A percentile compares a stretch with the other conserved stretches of the same genome.
phyloP scores from a whole-genome alignment of 2,329 filamentous ascomycete genomes.

The Botryotinia globosa region DNA sequence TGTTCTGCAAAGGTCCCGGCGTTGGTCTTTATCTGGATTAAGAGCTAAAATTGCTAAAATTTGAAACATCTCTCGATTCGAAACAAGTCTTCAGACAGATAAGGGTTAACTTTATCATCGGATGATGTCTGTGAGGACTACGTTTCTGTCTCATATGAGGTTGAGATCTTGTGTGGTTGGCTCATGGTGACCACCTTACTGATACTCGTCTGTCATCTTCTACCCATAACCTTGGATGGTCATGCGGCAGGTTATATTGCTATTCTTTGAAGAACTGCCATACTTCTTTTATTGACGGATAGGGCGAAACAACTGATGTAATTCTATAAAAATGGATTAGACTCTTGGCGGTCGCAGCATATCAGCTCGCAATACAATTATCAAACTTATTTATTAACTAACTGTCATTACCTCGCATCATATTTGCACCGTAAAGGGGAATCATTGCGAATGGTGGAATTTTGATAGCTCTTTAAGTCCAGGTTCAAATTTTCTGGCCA shows the following conservation, averaged over 20 bases:
- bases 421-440: not conserved
- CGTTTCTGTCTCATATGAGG: not conserved
- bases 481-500: not conserved
- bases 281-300: too few relatives aligned
- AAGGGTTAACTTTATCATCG: not conserved
- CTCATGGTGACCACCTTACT: not conserved
- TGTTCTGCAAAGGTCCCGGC: not conserved
- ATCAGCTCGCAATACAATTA: not conserved
- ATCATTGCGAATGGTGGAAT: not conserved
- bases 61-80: slow-evolving; percentile 4
- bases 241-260: not conserved
- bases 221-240: not conserved
- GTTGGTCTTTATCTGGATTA: not conserved
- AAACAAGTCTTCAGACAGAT: not conserved
- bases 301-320: not conserved
- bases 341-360: not conserved
- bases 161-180: not conserved
- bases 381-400: not conserved
- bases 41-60: not conserved
- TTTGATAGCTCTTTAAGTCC: not conserved
- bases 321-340: too few relatives aligned
- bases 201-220: not conserved
- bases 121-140: not conserved
- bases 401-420: not conserved
- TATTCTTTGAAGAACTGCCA: not conserved